Conservation (phyloP, 345 rosid genomes). For the Geranium brycei region DNA sequence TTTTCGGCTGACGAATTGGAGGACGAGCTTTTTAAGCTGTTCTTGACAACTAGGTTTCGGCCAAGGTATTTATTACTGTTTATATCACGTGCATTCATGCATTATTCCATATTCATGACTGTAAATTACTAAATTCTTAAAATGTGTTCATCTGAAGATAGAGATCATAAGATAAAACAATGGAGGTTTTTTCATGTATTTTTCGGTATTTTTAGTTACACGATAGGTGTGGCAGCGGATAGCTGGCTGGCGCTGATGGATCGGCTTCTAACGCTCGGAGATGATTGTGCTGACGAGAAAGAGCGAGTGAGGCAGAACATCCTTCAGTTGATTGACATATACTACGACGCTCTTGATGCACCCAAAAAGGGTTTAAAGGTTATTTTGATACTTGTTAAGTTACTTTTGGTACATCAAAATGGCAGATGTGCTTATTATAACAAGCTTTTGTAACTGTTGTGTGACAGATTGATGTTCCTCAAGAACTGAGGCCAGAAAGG, state of each 20-base stretch:
- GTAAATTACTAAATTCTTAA: too few relatives aligned
- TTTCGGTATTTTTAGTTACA: constrained; percentile 29
- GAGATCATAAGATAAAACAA: too few relatives aligned
- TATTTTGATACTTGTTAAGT: neutral
- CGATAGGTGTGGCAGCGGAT: constrained; percentile 48
- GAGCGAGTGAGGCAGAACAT: constrained; percentile 26
- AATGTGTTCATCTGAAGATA: too few relatives aligned
- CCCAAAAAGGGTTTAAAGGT: constrained; percentile 42
- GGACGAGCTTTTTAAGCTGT: constrained; percentile 39
- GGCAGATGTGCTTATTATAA: neutral
- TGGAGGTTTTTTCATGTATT: constrained; percentile 2
- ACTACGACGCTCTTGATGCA: constrained; percentile 80
- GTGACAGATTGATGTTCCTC: constrained; percentile 37
- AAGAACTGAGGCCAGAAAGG: constrained; percentile 23
- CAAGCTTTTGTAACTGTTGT: neutral
- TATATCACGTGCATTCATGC: neutral
- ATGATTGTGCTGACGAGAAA: constrained; percentile 27
- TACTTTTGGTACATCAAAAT: neutral
- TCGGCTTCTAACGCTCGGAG: constrained; percentile 36
- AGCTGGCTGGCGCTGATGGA: constrained; percentile 73
- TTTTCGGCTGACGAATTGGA: constrained; percentile 41
- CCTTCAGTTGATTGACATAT: constrained; percentile 29
- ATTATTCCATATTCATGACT: neutral
- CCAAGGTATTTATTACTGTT: constrained; percentile 30
- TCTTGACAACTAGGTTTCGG: constrained; percentile 41